These are phyloP conservation scores for Symbiodinium pilosum DNA, from an alignment of 73 alveolate species.

Conservation along the genomic window DNA sequence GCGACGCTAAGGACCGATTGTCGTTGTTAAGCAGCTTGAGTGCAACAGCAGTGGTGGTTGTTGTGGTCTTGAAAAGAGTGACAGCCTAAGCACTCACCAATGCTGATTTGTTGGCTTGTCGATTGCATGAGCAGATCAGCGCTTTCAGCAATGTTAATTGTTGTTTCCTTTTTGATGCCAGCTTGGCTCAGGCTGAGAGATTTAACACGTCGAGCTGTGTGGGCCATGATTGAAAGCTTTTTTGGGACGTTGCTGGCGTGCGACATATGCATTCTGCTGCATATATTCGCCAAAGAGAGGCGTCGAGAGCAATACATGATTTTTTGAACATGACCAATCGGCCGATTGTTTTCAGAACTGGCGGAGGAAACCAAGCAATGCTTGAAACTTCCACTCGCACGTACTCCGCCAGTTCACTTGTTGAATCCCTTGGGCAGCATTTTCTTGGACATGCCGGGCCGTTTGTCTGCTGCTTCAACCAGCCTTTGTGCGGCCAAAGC, in stretches of 20 bases:
- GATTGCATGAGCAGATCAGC: not conserved
- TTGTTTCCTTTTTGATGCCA: not conserved
- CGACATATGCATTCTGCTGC: not conserved
- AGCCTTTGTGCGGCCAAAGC: not conserved
- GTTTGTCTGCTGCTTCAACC: not conserved
- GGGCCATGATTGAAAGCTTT: not conserved
- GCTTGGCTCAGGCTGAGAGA: not conserved
- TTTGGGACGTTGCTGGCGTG: not conserved
- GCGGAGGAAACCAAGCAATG: not conserved
- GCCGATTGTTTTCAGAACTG: not conserved
- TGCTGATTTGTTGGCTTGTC: not conserved
- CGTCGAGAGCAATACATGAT: not conserved
- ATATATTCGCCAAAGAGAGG: not conserved
- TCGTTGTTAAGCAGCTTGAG: not conserved
- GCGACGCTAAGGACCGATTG: not conserved
- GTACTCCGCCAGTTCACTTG: not conserved
- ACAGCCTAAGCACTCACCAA: not conserved
- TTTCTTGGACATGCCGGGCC: not conserved
- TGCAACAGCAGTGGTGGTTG: not conserved
- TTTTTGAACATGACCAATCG: not conserved
- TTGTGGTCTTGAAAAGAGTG: not conserved
- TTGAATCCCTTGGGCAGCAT: not conserved
- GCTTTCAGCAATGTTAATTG: not conserved
- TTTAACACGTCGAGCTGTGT: not conserved
- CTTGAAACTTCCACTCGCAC: not conserved